Percentiles rank a stretch among this genome's conserved stretches.
phyloP scores from a whole-genome alignment of 495 filamentous ascomycete species.

The Echria macrotheca region DNA sequence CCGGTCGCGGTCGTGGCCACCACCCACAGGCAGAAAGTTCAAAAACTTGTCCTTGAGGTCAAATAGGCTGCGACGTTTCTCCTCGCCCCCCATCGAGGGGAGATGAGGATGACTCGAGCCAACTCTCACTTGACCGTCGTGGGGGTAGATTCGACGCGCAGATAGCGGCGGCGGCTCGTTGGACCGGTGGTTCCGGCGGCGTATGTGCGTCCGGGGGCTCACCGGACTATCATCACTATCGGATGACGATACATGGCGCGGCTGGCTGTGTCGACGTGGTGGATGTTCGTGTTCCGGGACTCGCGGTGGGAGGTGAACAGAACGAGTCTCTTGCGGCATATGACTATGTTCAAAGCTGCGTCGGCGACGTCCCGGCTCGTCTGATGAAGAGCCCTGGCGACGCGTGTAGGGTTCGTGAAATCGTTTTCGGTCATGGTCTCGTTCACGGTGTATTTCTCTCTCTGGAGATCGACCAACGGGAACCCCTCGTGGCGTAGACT shows the following conservation, averaged over 20 bases:
- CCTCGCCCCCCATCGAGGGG: constrained; percentile 10
- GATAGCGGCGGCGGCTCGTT: constrained; percentile 21
- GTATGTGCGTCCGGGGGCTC: constrained; percentile 11
- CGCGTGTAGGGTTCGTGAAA: constrained; percentile 14
- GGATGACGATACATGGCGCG: constrained; percentile 19
- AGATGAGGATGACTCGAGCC: constrained; percentile 14
- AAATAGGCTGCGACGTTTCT: constrained; percentile 14
- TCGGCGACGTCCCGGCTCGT: constrained; percentile 21
- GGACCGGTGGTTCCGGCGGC: constrained; percentile 12
- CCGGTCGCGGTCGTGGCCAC: constrained; percentile 15
- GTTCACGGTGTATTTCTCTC: constrained; percentile 19
- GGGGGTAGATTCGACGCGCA: constrained; percentile 21
- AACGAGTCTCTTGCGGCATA: constrained; percentile 16
- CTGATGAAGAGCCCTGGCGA: constrained; percentile 20
- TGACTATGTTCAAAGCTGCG: constrained; percentile 24
- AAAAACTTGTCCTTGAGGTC: constrained; percentile 22
- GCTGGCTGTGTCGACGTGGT: constrained; percentile 26
- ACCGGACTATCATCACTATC: constrained; percentile 16
- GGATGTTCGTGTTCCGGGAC: constrained; percentile 13
- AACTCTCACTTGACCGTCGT: constrained; percentile 9
- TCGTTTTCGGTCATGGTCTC: constrained; percentile 26
- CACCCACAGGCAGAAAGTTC: constrained; percentile 18
- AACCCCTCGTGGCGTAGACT: not conserved
- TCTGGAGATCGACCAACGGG: constrained; percentile 20
- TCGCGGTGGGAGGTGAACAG: constrained; percentile 17